A percentile compares a stretch with the other conserved stretches of the same genome.
These are phyloP conservation scores for Exophiala mesophila DNA, from an alignment of 2,329 filamentous ascomycete species.

Conservation along the genomic window DNA sequence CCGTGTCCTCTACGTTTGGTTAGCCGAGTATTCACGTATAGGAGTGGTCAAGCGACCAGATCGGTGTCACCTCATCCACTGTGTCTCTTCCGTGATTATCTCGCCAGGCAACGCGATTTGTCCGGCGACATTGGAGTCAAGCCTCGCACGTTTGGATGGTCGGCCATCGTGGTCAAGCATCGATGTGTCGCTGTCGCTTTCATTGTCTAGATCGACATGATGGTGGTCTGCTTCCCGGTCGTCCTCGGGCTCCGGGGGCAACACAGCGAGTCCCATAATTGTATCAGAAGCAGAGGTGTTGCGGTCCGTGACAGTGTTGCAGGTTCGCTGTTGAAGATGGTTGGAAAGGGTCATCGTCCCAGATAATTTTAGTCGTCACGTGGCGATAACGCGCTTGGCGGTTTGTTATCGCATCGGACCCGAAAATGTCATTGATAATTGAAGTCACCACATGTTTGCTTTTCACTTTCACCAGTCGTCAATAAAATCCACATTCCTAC, in stretches of 20 bases:
- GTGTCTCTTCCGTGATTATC: slow-evolving; percentile 80
- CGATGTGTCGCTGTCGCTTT: slow-evolving; percentile 47
- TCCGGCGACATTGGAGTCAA: slow-evolving; percentile 26
- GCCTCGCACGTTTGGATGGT: slow-evolving; percentile 36
- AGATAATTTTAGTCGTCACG: not conserved
- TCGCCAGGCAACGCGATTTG: slow-evolving; percentile 83
- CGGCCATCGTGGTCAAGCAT: slow-evolving; percentile 43
- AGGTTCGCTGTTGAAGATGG: not conserved
- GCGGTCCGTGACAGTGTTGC: no score
- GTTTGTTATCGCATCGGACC: not conserved
- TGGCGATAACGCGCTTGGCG: not conserved
- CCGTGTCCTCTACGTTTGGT: slow-evolving; percentile 69
- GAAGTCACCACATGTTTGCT: not conserved
- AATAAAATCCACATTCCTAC: no score
- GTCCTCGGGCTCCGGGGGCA: slow-evolving; percentile 45
- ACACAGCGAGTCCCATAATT: slow-evolving; percentile 57
- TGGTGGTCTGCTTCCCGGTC: slow-evolving; percentile 22
- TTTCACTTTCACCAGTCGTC: not conserved
- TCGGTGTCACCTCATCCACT: slow-evolving; percentile 70
- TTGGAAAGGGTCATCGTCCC: no score
- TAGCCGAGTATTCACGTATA: not conserved
- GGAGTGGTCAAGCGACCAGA: not conserved
- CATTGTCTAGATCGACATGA: slow-evolving; percentile 29
- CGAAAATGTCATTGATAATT: not conserved
- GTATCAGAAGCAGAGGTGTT: no score